A percentile compares a stretch with the other conserved stretches of the same genome.
These are phyloP conservation scores for Pleurotus tuoliensis DNA, from an alignment of 768 basidiomycete genomes.

Conservation along the genomic window DNA sequence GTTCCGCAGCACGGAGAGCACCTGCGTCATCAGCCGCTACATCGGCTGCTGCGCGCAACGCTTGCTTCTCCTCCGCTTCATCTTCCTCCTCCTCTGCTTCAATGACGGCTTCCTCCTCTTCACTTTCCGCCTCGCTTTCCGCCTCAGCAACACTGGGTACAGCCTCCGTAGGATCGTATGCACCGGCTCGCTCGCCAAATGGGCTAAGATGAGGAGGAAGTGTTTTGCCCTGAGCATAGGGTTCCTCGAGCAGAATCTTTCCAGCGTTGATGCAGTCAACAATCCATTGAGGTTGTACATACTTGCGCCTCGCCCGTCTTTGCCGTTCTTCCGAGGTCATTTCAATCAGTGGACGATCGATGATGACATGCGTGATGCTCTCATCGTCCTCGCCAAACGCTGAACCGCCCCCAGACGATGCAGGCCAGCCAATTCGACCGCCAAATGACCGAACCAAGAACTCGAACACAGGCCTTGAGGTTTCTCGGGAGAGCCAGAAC, in stretches of 20 bases:
- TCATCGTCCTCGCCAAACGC: slow-evolving; percentile 74
- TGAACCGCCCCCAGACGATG: slow-evolving; percentile 77
- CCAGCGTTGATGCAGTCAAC: slow-evolving; percentile 92
- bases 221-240: slow-evolving; percentile 78
- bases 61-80: slow-evolving; percentile 19
- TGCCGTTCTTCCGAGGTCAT: slow-evolving; percentile 55
- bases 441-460: slow-evolving; percentile 91
- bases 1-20: slow-evolving; percentile 79
- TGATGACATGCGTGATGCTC: slow-evolving; percentile 90
- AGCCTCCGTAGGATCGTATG: slow-evolving; percentile 61
- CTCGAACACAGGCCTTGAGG: slow-evolving; percentile 87
- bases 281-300: slow-evolving; percentile 97
- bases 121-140: slow-evolving; percentile 25
- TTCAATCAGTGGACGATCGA: slow-evolving; percentile 75
- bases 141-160: slow-evolving; percentile 24
- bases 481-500: slow-evolving; percentile 93
- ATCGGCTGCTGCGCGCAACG: slow-evolving; percentile 28
- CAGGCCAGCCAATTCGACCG: slow-evolving; percentile 87
- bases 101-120: slow-evolving; percentile 29
- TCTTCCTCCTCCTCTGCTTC: slow-evolving; percentile 23
- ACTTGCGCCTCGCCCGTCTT: slow-evolving; percentile 67
- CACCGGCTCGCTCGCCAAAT: slow-evolving; percentile 79
- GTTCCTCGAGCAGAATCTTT: slow-evolving; percentile 79
- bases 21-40: slow-evolving; percentile 51
- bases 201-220: slow-evolving; percentile 96